These are phyloP conservation scores for Pythium dissimile DNA, from an alignment of 352 stramenopile species.

Conservation along the genomic window DNA sequence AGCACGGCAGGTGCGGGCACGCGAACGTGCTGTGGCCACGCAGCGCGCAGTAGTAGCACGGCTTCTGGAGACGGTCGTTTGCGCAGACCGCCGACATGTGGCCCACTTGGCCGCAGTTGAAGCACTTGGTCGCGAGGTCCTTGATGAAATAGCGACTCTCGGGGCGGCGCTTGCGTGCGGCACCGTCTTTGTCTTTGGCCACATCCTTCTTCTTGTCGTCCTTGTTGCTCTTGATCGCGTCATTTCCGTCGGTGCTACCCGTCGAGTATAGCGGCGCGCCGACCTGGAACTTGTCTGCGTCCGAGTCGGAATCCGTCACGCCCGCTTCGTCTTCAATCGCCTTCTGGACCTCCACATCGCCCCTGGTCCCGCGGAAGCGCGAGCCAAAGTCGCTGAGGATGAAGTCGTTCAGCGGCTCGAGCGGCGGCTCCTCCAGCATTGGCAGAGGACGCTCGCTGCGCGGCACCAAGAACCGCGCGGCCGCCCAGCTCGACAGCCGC, in stretches of 20 bases:
- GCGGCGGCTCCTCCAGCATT: conserved; percentile 50
- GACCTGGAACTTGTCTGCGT: conserved; percentile 33
- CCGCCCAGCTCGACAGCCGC: conserved; percentile 72
- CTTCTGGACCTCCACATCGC: conserved; percentile 51
- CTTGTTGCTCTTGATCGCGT: conserved; percentile 7
- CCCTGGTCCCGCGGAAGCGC: conserved; percentile 48
- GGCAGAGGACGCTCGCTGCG: conserved; percentile 47
- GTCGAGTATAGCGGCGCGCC: conserved; percentile 56
- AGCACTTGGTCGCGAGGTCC: conserved; percentile 82
- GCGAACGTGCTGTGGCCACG: conserved; percentile 65
- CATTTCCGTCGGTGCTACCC: too few relatives aligned
- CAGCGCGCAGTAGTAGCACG: conserved; percentile 79
- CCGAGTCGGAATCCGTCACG: conserved; percentile 22
- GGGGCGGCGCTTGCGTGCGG: conserved; percentile 36
- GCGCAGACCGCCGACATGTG: conserved; percentile 75
- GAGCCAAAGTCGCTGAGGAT: conserved; percentile 82
- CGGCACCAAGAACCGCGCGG: conserved; percentile 62
- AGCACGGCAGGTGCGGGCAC: conserved; percentile 68
- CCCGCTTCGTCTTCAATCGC: conserved; percentile 25
- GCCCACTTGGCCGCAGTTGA: conserved; percentile 76
- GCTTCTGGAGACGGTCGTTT: conserved; percentile 65
- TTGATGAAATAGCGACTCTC: conserved; percentile 83
- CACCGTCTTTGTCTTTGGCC: conserved; percentile 21
- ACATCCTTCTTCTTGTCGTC: not conserved
- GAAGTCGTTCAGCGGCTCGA: conserved; percentile 83